Conservation (phyloP, 2,329 filamentous ascomycete species). For the Onygenales sp. region DNA sequence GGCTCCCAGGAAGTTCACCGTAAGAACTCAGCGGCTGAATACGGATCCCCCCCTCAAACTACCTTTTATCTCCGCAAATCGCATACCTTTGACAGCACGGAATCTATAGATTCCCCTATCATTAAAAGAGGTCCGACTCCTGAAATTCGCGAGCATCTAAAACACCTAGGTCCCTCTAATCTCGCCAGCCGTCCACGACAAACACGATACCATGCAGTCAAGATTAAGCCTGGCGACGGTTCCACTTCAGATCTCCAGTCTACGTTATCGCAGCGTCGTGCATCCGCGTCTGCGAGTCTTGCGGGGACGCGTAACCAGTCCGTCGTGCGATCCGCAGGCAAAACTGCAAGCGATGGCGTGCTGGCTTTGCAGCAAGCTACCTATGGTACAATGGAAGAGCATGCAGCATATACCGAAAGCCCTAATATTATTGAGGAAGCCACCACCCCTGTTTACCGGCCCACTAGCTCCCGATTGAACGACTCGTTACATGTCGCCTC, state of each 20-base stretch:
- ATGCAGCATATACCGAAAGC: constrained; percentile 9
- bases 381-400: constrained; percentile 40
- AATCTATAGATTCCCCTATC: constrained; percentile 21
- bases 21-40: constrained; percentile 19
- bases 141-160: constrained; percentile 50
- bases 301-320: constrained; percentile 46
- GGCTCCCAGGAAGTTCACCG: constrained; percentile 18
- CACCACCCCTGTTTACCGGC: background rate
- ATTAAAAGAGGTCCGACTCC: constrained; percentile 44
- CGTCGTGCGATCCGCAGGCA: constrained; percentile 44
- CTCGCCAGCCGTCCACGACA: constrained; percentile 50
- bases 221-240: constrained; percentile 52
- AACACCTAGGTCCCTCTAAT: constrained; percentile 56
- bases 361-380: constrained; percentile 49
- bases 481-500: background rate
- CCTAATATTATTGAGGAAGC: constrained; percentile 13
- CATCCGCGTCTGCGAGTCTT: constrained; percentile 26
- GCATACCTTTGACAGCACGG: constrained; percentile 19
- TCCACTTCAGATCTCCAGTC: constrained; percentile 10
- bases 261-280: constrained; percentile 22
- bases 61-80: constrained; percentile 31
- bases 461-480: background rate
- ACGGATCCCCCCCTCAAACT: constrained; percentile 26
- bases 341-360: constrained; percentile 55
- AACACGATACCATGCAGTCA: constrained; percentile 54